Conservation (phyloP, 441 rosid species). For the Pelargonium australe region DNA sequence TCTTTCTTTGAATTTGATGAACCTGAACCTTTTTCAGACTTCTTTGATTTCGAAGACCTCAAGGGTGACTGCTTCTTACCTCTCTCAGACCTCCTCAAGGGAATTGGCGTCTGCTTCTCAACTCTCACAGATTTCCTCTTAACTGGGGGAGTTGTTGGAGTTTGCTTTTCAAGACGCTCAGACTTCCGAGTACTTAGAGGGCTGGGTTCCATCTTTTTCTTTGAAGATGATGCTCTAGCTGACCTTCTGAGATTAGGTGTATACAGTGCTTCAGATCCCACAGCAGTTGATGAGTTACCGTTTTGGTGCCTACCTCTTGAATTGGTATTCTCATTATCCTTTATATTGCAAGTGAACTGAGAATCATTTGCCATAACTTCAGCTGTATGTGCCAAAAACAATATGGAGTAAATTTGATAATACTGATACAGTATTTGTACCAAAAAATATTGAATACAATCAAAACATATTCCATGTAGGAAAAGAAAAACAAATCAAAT, state of each 20-base stretch:
- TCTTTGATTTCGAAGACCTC: conserved; percentile 35
- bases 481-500: neutral
- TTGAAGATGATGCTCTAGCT: conserved; percentile 33
- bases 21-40: conserved; percentile 26
- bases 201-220: conserved; percentile 29
- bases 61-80: conserved; percentile 37
- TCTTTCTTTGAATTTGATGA: conserved; percentile 28
- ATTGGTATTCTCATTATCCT: conserved; percentile 30
- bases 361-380: conserved; percentile 37
- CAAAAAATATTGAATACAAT: neutral
- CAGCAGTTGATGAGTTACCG: conserved; percentile 31
- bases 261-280: conserved; percentile 15
- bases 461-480: neutral
- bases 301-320: conserved; percentile 29
- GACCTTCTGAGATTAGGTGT: conserved; percentile 41
- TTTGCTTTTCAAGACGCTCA: conserved; percentile 44
- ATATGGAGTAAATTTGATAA: neutral
- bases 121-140: conserved; percentile 32
- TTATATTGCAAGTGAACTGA: conserved; percentile 26
- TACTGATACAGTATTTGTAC: neutral
- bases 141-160: conserved; percentile 33
- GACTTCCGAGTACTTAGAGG: conserved; percentile 44
- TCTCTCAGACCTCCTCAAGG: conserved; percentile 57
- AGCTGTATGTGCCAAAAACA: conserved; percentile 1
- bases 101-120: conserved; percentile 37